Evolutionary conservation across 306 rosid genomes (phyloP).

Genomic region (Glycine tomentella): DNA sequence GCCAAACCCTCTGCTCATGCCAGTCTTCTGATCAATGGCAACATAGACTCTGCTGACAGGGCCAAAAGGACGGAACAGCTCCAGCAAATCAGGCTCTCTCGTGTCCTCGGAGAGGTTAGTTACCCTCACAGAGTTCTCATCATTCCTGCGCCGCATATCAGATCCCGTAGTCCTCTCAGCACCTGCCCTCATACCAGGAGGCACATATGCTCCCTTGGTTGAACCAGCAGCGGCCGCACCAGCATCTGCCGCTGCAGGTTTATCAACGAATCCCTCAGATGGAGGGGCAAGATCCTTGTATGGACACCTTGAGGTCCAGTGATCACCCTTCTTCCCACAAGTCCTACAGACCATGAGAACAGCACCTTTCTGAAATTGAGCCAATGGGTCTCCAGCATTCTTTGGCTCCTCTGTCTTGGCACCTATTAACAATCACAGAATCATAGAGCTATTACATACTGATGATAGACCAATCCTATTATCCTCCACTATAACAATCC

Average conservation of each 20-base stretch:
- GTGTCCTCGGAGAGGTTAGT: conserved; percentile 98
- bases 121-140: conserved; percentile 94
- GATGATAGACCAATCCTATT: conserved; percentile 4
- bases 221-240: conserved; percentile 56
- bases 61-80: conserved; percentile 95
- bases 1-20: conserved; percentile 93
- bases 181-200: conserved; percentile 83
- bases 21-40: conserved; percentile 87
- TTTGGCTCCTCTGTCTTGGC: conserved; percentile 79
- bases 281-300: conserved; percentile 88
- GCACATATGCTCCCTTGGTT: conserved; percentile 75
- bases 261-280: conserved; percentile 65
- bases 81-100: conserved; percentile 89
- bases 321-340: conserved; percentile 96
- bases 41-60: conserved; percentile 89
- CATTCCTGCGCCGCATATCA: conserved; percentile 93
- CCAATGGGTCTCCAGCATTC: conserved; percentile 66
- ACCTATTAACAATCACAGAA: conserved; percentile 55
- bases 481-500: neutral
- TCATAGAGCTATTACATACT: neutral
- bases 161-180: conserved; percentile 75
- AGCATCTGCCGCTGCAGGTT: conserved; percentile 61
- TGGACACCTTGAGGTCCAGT: conserved; percentile 96
- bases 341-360: conserved; percentile 93
- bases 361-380: conserved; percentile 70